These are phyloP conservation scores for Vitis rotundifolia DNA, from an alignment of 164 flowering plant species.

Conservation along the genomic window DNA sequence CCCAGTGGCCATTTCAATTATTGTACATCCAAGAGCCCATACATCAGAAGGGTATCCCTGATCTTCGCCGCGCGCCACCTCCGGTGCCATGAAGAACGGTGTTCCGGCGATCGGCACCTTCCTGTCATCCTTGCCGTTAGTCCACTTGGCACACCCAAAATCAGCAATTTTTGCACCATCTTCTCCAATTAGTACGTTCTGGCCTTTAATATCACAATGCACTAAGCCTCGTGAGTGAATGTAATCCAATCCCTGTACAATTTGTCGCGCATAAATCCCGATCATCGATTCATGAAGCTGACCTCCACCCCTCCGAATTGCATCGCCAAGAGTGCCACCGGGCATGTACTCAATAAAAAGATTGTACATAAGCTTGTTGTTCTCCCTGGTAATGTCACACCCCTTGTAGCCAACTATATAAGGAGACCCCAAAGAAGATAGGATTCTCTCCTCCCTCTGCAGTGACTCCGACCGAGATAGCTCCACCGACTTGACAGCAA, in stretches of 20 bases:
- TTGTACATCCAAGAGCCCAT: constrained; percentile 87
- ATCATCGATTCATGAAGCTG: constrained; percentile 48
- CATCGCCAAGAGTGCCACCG: constrained; percentile 56
- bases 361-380: constrained; percentile 44
- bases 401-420: constrained; percentile 58
- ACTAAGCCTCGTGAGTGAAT: constrained; percentile 58
- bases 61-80: constrained; percentile 70
- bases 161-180: constrained; percentile 67
- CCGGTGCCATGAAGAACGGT: constrained; percentile 88
- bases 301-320: constrained; percentile 36
- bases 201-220: constrained; percentile 75
- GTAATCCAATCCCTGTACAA: constrained; percentile 59
- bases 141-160: constrained; percentile 71
- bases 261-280: constrained; percentile 30
- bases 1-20: constrained; percentile 85
- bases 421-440: constrained; percentile 45
- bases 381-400: constrained; percentile 45
- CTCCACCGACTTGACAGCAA: constrained; percentile 76
- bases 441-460: constrained; percentile 57
- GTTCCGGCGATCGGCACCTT: constrained; percentile 47
- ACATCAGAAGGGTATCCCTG: constrained; percentile 72
- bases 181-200: constrained; percentile 28
- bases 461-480: constrained; percentile 34
- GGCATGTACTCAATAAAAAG: constrained; percentile 71
- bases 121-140: constrained; percentile 4